Evolutionary conservation across 805 yeast species (phyloP).

Genomic region (Monosporozyma unispora): DNA sequence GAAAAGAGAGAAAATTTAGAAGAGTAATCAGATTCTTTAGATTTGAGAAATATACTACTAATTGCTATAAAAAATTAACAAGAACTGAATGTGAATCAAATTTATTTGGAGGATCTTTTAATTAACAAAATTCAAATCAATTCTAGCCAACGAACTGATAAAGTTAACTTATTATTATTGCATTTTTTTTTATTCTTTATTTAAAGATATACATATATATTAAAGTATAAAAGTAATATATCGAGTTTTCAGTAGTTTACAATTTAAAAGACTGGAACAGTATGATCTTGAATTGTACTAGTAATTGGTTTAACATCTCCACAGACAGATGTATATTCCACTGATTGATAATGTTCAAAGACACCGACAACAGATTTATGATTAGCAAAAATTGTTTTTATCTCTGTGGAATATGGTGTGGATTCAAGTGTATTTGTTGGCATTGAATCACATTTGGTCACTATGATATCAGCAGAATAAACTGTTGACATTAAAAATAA

Average conservation of each 20-base stretch:
- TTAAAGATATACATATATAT: too few species aligned
- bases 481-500: constrained; percentile 1
- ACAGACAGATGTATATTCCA: constrained; percentile 20
- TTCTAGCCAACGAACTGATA: too few species aligned
- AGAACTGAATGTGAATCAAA: background rate
- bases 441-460: constrained; percentile 13
- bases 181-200: too few species aligned
- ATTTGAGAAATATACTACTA: background rate
- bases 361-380: constrained; percentile 16
- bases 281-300: background rate
- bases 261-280: background rate
- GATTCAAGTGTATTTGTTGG: constrained; percentile 19
- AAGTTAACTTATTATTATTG: too few species aligned
- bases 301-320: background rate
- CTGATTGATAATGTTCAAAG: constrained; percentile 17
- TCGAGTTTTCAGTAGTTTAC: too few species aligned
- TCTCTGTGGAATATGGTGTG: constrained; percentile 19
- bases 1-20: background rate
- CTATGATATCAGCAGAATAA: background rate
- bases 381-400: constrained; percentile 11
- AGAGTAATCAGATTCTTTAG: background rate
- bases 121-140: too few species aligned
- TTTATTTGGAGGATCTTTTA: too few species aligned
- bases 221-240: too few species aligned
- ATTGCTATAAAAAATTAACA: background rate